Conservation (phyloP, 768 basidiomycete species). For the Auriscalpium vulgare region DNA sequence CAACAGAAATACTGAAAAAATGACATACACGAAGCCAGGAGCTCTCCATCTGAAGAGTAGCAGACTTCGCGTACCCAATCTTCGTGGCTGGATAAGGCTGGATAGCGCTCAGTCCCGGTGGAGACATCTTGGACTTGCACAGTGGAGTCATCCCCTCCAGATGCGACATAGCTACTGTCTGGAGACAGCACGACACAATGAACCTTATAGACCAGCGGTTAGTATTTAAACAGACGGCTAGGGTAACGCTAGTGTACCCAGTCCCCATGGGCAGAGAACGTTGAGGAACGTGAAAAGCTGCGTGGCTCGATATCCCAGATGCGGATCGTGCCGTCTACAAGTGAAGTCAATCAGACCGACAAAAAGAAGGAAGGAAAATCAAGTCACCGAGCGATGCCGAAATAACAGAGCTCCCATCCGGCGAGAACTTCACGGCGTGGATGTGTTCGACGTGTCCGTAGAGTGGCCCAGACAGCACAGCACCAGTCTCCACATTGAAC, state of each 20-base stretch:
- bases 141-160: background rate
- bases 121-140: background rate
- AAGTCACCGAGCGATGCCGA: background rate
- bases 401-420: background rate
- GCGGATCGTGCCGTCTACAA: background rate
- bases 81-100: background rate
- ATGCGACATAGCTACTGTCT: background rate
- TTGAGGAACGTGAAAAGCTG: background rate
- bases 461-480: background rate
- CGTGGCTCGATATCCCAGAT: background rate
- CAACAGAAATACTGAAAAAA: background rate
- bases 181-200: background rate
- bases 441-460: constrained; percentile 41
- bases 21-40: background rate
- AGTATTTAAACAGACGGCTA: background rate
- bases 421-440: constrained; percentile 24
- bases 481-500: constrained; percentile 7
- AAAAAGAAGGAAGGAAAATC: background rate
- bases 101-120: background rate
- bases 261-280: background rate
- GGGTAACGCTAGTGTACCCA: background rate
- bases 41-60: background rate
- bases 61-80: background rate
- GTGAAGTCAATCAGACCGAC: background rate
- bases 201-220: background rate